Base-by-base conservation (phyloP, 306 rosid genomes). In the Ammopiptanthus mongolicus region DNA sequence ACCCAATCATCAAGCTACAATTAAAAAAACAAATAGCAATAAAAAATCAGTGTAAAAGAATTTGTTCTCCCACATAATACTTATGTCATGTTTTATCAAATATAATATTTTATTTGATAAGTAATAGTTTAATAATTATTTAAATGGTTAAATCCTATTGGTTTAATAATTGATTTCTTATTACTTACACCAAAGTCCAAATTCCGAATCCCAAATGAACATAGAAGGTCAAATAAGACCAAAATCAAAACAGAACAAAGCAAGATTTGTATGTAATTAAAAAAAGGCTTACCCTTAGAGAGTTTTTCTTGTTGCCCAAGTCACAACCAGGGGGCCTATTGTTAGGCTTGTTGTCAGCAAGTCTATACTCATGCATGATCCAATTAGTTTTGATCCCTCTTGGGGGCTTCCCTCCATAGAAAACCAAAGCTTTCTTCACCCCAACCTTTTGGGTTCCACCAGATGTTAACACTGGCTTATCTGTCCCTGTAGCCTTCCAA, bases 401-500 rank as follows among this genome's bases (percentile, higher is more conserved):
- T 0, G 98, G 98, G 0, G 98, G 97, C 74, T 95, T 95, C 6
- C 98, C 98, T 13, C 96, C 95, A 23, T 95, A 95, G 77, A 95
- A 95, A 14, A 95, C 97, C 83, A 95, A 89, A 19, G 98, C 97
- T 44, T 95, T 95, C 71, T 95, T 95, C 36, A 95, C 97, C 2
- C 98, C 98, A 36, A 95, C 96, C 65, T 91, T 95, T 48, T 87
- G 91, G 4, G 79, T 82, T 10, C 91, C 91, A 0, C 81, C 85
- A 0, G 87, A 80, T 12, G 86, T 81, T 0, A 95, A 42, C 39
- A 95, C 97, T 2, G 98, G 97, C 86, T 95, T 95, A 71, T 95
- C 97, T 0, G 98, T 95, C 21, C 98, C 98, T 0, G 98, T 95
- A 0, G 98, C 98, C 69, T 95, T 95, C 98, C 98, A 95, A 73